Evolutionary conservation across 805 yeast genomes (phyloP), one percentile per base, ranked within the genome.

Genomic region (Pichia exigua): DNA sequence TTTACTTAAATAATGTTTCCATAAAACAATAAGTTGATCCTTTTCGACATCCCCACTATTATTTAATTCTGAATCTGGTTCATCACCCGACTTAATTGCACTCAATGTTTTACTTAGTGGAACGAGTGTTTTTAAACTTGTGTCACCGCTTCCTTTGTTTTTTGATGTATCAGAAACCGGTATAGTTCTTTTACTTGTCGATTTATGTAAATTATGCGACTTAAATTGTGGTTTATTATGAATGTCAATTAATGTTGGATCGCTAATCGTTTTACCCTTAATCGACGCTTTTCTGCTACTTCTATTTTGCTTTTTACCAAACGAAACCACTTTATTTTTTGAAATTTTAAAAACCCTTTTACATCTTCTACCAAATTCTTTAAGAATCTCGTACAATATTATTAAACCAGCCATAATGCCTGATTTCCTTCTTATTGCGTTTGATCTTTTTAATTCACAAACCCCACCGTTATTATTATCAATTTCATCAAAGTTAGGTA

Each of bases 401-500:
- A 55, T 18, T 7, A 67, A 32, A 20, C 38, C 47, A 2, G 63
- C 56, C 13, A 67, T 45, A 65, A 70, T 64, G 3, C 68, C 67
- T 2, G 55, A 46, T 46, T 63, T 67, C 40, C 70, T 55, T 47
- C 59, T 61, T n/a, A 61, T 59, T 11, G 71, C 71, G 47, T 65
- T 65, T 0, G 66, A 57, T 46, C 71, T 55, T 42, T 57, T 61
- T 20, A 67, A 51, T 20, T 61, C 58, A 26, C 54, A 47, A 21
- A 63, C 47, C 10, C 59, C 55, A 18, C 46, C 32, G 10, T 46
- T 42, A 10, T 48, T 45, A 4, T 13, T 26, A 9, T 39, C 24
- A 35, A 35, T n/a, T 30, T 43, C 22, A 18, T 26, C n/a, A 13
- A 18, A 11, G 11, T n/a, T 26, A 26, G 30, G 32, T n/a, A 26